Base-by-base conservation (phyloP, 2,329 filamentous ascomycete genomes). In the Ilyonectria destructans region DNA sequence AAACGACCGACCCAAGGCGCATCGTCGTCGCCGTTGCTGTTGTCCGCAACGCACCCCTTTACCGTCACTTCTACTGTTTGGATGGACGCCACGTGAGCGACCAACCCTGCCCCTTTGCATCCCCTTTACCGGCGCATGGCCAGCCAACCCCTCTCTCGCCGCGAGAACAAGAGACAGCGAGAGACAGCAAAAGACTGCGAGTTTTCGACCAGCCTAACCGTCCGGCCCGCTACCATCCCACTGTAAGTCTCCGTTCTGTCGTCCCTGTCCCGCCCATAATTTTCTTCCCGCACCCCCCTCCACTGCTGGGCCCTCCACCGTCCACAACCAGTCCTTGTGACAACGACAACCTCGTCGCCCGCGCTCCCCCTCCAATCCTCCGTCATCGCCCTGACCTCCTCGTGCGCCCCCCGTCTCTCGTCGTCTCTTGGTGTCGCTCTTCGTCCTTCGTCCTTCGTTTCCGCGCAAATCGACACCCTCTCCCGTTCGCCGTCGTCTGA, bases 251-350 rank as follows among this genome's bases (percentile, higher is more conserved):
- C 58, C 52, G 19, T 62, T 23, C 57, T 64, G 46, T 58, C 46
- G 56, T 64, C 62, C 49, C 62, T 59, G 57, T 65, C 52, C 58
- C 54, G 67, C 62, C 55, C 61, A 61, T 69, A 60, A 55, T 65
- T 62, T 68, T 68, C 66, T 65, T 68, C 62, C 65, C 62, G 57
- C 62, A 64, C 57, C 65, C 68, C 62, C 62, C 65, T 68, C 61
- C 62, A 68, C 60, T 40, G 23, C 70, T 73, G 71, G 70, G 69
- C 62, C 69, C 71, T 71, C 63, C 49, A 57, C 58, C 64, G 58
- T 67, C 59, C 59, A 70, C 54, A 54, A 35, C 65, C 59, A 62
- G 67, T 71, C 71, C 71, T 75, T 74, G 70, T 74, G 73, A 75
- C 73, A 71, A 71, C 57, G 62, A 65, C 58, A 51, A 58, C 69